These are phyloP conservation scores for Cryomyces antarcticus DNA, from an alignment of 495 filamentous ascomycete species.

Conservation along the genomic window DNA sequence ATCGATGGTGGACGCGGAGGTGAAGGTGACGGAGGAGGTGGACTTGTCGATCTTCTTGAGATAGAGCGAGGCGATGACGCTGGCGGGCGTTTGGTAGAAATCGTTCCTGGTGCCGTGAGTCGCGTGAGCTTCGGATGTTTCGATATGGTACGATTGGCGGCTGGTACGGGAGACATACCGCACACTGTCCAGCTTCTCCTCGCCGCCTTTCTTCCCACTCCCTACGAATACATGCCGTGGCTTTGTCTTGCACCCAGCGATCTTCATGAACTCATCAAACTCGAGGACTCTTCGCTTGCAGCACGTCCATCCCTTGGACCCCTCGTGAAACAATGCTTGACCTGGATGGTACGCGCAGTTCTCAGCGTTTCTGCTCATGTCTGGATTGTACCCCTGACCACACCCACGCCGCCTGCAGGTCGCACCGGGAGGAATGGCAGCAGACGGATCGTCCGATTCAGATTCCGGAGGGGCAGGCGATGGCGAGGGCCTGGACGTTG, in stretches of 20 bases:
- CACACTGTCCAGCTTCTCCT: conserved; percentile 45
- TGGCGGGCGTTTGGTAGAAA: conserved; percentile 79
- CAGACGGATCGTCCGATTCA: conserved; percentile 63
- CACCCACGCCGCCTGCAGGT: conserved; percentile 65
- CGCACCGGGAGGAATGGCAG: conserved; percentile 48
- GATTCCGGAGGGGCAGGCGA: conserved; percentile 49
- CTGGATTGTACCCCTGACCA: conserved; percentile 37
- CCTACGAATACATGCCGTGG: conserved; percentile 72
- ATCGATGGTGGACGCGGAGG: conserved; percentile 28
- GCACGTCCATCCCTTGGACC: conserved; percentile 90
- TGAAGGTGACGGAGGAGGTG: conserved; percentile 48
- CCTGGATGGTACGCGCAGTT: conserved; percentile 75
- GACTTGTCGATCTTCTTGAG: conserved; percentile 88
- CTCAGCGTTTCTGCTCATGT: conserved; percentile 43
- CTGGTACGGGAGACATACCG: conserved; percentile 27
- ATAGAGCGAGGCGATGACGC: conserved; percentile 81
- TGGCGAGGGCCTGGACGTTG: not conserved
- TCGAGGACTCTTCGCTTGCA: conserved; percentile 90
- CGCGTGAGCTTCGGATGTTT: not conserved
- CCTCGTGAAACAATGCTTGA: conserved; percentile 83
- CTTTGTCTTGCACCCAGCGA: conserved; percentile 73
- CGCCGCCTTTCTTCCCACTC: conserved; percentile 39
- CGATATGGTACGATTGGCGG: not conserved
- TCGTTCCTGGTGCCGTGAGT: conserved; percentile 37
- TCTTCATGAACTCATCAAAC: conserved; percentile 95